phyloP scores from a whole-genome alignment of 1,284 basidiomycete species.

The Abortiporus biennis region DNA sequence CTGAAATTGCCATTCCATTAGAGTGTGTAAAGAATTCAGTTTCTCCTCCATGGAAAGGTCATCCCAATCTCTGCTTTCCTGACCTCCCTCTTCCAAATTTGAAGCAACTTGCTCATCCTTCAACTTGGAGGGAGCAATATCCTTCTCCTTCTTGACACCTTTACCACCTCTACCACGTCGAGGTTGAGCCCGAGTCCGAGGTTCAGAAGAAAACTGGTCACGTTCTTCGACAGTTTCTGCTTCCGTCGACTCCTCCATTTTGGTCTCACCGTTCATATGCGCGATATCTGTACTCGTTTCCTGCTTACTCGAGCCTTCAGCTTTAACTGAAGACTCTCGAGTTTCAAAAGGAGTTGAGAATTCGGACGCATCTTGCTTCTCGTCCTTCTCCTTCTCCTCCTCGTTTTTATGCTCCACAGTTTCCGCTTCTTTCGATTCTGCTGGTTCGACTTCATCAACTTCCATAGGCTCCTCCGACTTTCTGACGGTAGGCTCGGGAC shows the following conservation, averaged over 20 bases:
- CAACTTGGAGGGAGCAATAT: neutral
- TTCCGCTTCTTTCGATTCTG: neutral
- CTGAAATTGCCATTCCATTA: slow-evolving; percentile 80
- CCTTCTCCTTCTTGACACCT: slow-evolving; percentile 13
- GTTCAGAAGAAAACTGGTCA: neutral
- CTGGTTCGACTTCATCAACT: neutral
- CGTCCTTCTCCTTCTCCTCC: slow-evolving; percentile 15
- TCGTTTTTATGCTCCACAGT: neutral
- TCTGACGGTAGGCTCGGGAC: slow-evolving; percentile 36
- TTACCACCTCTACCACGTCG: no score
- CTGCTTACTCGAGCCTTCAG: neutral
- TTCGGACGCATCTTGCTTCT: slow-evolving; percentile 10
- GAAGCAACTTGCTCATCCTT: slow-evolving; percentile 4
- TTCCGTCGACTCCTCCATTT: neutral
- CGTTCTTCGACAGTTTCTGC: neutral
- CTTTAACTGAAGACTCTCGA: no score
- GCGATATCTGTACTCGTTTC: neutral
- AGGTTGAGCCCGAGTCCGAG: neutral
- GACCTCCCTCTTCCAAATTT: no score
- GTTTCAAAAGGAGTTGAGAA: no score
- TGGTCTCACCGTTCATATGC: neutral
- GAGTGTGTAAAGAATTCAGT: slow-evolving; percentile 68
- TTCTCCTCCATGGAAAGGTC: slow-evolving; percentile 66
- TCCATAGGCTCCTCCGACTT: slow-evolving; percentile 2
- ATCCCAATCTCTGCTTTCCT: slow-evolving; percentile 56